Conservation (phyloP, 108 stramenopile species). For the Chaetoceros muelleri region DNA sequence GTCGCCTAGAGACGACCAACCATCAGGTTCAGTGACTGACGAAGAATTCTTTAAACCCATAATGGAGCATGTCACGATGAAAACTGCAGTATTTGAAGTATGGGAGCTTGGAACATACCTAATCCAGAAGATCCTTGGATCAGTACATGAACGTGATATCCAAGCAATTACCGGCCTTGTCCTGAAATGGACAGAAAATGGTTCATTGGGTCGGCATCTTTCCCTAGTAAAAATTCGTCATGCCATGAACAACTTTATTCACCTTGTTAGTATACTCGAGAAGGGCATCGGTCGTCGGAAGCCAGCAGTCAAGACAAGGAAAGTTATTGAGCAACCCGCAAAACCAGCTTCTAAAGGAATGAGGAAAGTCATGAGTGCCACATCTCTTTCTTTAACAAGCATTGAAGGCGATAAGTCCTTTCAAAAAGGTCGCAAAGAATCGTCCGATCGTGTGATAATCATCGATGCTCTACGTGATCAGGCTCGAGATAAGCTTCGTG, state of each 20-base stretch:
- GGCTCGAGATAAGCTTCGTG: conserved; percentile 78
- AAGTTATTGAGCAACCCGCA: conserved; percentile 20
- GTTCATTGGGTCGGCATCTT: conserved; percentile 38
- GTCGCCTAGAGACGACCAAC: conserved; percentile 46
- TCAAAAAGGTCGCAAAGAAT: conserved; percentile 1
- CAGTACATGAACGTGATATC: conserved; percentile 74
- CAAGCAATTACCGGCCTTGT: conserved; percentile 50
- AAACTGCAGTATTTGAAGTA: conserved; percentile 90
- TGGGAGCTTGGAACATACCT: conserved; percentile 90
- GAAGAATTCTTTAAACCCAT: conserved; percentile 79
- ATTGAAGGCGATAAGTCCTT: conserved; percentile 25
- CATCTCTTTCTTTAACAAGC: conserved; percentile 33
- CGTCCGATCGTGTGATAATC: conserved; percentile 24
- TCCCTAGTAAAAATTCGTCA: conserved; percentile 49
- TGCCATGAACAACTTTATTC: conserved; percentile 45
- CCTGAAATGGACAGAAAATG: conserved; percentile 72
- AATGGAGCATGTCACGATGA: conserved; percentile 74
- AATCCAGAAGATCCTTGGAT: conserved; percentile 65
- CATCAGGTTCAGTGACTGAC: conserved; percentile 39
- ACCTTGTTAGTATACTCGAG: conserved; percentile 48
- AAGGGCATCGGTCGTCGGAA: conserved; percentile 71
- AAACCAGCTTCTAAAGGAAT: conserved; percentile 24
- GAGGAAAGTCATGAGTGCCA: conserved; percentile 57
- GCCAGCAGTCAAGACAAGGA: conserved; percentile 38
- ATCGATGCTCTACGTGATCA: conserved; percentile 87